Conservation (phyloP, 345 rosid genomes). For the Hibiscus mutabilis region DNA sequence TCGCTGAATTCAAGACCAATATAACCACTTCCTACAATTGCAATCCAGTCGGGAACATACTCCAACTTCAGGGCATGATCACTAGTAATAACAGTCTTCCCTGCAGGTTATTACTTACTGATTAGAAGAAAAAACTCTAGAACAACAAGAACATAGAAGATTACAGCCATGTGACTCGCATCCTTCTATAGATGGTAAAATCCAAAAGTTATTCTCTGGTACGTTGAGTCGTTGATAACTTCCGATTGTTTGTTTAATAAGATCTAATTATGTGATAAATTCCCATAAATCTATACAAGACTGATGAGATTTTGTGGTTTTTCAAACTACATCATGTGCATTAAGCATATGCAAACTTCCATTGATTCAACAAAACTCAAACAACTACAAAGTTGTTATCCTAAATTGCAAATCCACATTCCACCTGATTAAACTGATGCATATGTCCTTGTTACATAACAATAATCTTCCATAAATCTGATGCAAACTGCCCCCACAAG, state of each 20-base stretch:
- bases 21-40: slow-evolving; percentile 97
- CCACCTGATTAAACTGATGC: background rate
- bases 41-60: slow-evolving; percentile 94
- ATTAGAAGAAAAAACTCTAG: slow-evolving; percentile 5
- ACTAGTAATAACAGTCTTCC: slow-evolving; percentile 97
- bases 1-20: slow-evolving; percentile 99
- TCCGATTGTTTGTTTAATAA: background rate
- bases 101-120: slow-evolving; percentile 35
- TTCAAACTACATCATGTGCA: background rate
- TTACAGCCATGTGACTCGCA: background rate
- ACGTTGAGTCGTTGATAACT: too few relatives aligned
- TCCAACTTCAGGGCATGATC: slow-evolving; percentile 98
- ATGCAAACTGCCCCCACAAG: background rate
- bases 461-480: background rate
- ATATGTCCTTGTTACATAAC: background rate
- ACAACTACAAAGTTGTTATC: background rate
- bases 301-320: background rate
- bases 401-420: background rate
- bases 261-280: background rate
- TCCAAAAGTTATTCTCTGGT: background rate
- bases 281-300: background rate
- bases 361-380: too few relatives aligned
- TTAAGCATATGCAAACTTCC: background rate
- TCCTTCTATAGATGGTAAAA: background rate
- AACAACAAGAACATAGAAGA: slow-evolving; percentile 3